A percentile compares a stretch with the other conserved stretches of the same genome.
Conservation (phyloP, 2,329 filamentous ascomycete genomes). For the Emmonsiellopsis sp. region DNA sequence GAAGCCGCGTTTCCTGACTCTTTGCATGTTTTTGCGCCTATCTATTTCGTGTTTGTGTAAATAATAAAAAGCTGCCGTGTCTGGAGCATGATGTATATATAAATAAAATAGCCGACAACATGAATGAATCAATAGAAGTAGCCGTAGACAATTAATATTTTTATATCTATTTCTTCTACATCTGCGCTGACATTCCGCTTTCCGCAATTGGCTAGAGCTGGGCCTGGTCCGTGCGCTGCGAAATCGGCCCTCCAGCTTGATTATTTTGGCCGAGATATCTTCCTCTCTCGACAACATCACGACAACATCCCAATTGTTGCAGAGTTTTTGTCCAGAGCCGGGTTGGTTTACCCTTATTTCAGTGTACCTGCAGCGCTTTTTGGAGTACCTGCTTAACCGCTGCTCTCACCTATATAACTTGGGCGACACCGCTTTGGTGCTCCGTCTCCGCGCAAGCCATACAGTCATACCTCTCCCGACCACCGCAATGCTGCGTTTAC, state of each 20-base stretch:
- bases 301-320: too few species aligned
- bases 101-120: not conserved
- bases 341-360: too few species aligned
- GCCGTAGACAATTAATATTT: not conserved
- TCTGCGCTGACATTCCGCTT: not conserved
- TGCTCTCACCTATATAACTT: too few species aligned
- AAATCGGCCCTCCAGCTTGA: too few species aligned
- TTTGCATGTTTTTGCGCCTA: not conserved
- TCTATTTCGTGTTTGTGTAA: not conserved
- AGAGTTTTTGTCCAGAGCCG: too few species aligned
- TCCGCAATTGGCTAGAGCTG: too few species aligned
- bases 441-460: not conserved
- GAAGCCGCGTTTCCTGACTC: not conserved
- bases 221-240: too few species aligned
- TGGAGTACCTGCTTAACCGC: too few species aligned
- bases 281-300: too few species aligned
- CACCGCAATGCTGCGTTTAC: slow-evolving; percentile 9
- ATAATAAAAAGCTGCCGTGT: not conserved
- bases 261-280: too few species aligned
- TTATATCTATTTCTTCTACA: not conserved
- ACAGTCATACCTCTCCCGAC: not conserved
- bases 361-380: too few species aligned
- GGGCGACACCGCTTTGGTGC: not conserved
- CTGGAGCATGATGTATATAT: not conserved
- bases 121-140: not conserved